Conservation (phyloP, 176 grass and related monocot genomes). For the Oryza glumipatula region DNA sequence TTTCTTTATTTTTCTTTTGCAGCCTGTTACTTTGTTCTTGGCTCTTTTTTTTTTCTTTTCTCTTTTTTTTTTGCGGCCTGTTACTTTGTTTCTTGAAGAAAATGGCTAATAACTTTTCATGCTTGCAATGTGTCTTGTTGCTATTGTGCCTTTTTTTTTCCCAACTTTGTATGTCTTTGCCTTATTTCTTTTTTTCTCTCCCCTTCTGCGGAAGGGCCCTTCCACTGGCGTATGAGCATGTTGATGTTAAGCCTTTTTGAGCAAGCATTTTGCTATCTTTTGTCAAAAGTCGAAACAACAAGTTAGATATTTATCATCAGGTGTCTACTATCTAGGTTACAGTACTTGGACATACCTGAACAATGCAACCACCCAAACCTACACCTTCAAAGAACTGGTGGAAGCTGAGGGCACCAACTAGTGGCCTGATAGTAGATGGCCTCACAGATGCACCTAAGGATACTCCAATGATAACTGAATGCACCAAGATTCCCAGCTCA, state of each 20-base stretch:
- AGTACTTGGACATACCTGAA: slow-evolving; percentile 61
- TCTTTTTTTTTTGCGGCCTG: background rate
- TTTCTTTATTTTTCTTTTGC: background rate
- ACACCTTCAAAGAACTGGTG: slow-evolving; percentile 99
- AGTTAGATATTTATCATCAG: slow-evolving; percentile 26
- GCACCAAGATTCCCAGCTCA: slow-evolving; percentile 91
- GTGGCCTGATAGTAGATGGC: slow-evolving; percentile 77
- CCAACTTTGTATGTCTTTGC: slow-evolving; percentile 18
- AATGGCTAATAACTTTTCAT: background rate
- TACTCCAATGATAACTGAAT: slow-evolving; percentile 94
- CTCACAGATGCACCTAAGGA: slow-evolving; percentile 83
- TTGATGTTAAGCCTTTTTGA: slow-evolving; percentile 8
- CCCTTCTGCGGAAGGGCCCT: background rate
- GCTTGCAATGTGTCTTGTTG: slow-evolving; percentile 7
- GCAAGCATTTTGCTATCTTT: background rate
- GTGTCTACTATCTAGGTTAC: slow-evolving; percentile 1
- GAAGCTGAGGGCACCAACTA: slow-evolving; percentile 94
- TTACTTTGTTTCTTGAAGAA: background rate
- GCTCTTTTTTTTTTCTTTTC: background rate
- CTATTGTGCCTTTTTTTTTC: background rate
- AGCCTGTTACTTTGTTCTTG: background rate
- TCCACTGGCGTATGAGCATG: background rate
- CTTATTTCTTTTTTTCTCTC: background rate
- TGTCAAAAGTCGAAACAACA: background rate
- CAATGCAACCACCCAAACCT: slow-evolving; percentile 89